Conservation (phyloP, 768 basidiomycete genomes). For the Clavaria fumosa region DNA sequence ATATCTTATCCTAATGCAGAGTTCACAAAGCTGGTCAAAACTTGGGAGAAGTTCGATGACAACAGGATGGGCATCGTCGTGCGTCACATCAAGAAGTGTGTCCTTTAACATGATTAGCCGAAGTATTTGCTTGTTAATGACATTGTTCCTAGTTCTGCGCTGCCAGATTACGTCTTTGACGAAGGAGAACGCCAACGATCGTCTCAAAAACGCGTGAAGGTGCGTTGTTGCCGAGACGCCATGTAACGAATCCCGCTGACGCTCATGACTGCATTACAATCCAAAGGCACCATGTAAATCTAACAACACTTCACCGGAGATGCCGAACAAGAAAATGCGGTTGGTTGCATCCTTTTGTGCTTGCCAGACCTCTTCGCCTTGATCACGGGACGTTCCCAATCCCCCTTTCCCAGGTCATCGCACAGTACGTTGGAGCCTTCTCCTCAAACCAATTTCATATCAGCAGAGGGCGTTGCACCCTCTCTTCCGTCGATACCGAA, state of each 20-base stretch:
- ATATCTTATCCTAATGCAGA: slow-evolving; percentile 95
- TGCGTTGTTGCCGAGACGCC: slow-evolving; percentile 11
- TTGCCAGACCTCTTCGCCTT: slow-evolving; percentile 16
- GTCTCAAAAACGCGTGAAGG: slow-evolving; percentile 63
- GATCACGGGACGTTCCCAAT: slow-evolving; percentile 14
- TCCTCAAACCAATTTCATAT: slow-evolving; percentile 17
- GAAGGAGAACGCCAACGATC: slow-evolving; percentile 64
- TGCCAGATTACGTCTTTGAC: slow-evolving; percentile 77
- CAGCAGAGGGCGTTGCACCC: slow-evolving; percentile 25
- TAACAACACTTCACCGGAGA: slow-evolving; percentile 44
- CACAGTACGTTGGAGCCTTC: slow-evolving; percentile 21
- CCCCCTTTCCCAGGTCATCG: slow-evolving; percentile 34
- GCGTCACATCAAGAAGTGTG: slow-evolving; percentile 81
- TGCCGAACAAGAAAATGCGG: slow-evolving; percentile 75
- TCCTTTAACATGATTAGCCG: slow-evolving; percentile 5
- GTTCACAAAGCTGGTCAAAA: slow-evolving; percentile 84
- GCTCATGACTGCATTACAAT: neutral
- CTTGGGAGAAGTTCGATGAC: slow-evolving; percentile 93
- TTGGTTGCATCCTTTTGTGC: slow-evolving; percentile 28
- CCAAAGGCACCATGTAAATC: slow-evolving; percentile 48
- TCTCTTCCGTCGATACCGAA: slow-evolving; percentile 17
- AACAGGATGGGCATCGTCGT: slow-evolving; percentile 88
- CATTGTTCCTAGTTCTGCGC: slow-evolving; percentile 32
- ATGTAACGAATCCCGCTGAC: neutral
- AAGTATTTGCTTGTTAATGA: neutral